Percentiles rank a stretch among this genome's conserved stretches.
Evolutionary conservation across 495 filamentous ascomycete species (phyloP).

Genomic region (Aspergillus diversus): DNA sequence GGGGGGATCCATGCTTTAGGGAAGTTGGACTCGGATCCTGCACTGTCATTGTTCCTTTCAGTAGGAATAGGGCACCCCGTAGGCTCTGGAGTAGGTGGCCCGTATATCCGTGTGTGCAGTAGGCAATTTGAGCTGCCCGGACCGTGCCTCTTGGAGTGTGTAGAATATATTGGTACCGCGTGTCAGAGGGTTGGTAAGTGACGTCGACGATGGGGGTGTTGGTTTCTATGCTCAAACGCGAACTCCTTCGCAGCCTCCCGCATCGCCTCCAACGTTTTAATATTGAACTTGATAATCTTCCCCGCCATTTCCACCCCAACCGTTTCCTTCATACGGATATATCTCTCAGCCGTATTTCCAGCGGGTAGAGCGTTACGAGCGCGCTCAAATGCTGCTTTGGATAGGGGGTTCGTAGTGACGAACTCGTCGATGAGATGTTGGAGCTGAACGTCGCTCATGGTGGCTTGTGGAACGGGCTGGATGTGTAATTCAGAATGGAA

Average conservation of each 20-base stretch:
- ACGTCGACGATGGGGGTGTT: constrained; percentile 63
- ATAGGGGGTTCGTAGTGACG: not conserved
- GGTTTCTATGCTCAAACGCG: constrained; percentile 62
- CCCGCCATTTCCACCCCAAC: constrained; percentile 33
- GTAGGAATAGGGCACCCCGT: constrained; percentile 71
- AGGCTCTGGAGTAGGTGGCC: constrained; percentile 72
- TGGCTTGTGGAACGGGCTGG: too few species aligned
- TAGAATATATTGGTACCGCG: constrained; percentile 35
- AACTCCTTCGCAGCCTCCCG: constrained; percentile 29
- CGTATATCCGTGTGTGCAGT: constrained; percentile 81
- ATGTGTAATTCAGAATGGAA: too few species aligned
- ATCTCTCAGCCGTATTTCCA: not conserved
- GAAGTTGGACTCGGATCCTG: constrained; percentile 56
- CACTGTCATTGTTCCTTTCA: constrained; percentile 73
- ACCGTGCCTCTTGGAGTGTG: constrained; percentile 68
- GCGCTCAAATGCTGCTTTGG: not conserved
- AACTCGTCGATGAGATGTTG: not conserved
- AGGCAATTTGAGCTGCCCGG: constrained; percentile 58
- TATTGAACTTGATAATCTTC: constrained; percentile 35
- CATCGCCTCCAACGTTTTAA: constrained; percentile 36
- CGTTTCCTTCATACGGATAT: not conserved
- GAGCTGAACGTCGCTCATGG: not conserved
- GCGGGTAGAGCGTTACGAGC: not conserved
- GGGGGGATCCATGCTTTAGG: too few species aligned
- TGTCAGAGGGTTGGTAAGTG: constrained; percentile 15